Evolutionary conservation across 176 grass and related monocot genomes (phyloP), one percentile per base, ranked within the genome.

Genomic region (Coix lacrymajobi): DNA sequence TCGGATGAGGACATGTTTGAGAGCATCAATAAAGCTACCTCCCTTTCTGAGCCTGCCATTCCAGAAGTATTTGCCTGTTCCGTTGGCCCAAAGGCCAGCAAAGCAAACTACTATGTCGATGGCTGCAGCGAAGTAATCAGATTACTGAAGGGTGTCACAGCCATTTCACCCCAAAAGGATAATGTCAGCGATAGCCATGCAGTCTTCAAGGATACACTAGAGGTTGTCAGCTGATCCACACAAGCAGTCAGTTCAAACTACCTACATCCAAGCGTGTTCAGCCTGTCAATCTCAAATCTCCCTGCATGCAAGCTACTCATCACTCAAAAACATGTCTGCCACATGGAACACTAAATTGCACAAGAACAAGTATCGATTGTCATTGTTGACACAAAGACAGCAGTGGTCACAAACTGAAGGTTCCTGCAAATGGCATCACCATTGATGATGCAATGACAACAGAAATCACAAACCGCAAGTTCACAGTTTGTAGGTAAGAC

Each of bases 1-100:
- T 97, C 94, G 0, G 94, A 97, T 12, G 94, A 97, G 82, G 91
- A 97, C 49, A 97, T 97, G 94, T 97, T 97, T 69, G 88, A 96
- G 74, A 91, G 79, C 83, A 89, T 91, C 70, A 89, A 85, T 39
- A 83, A 57, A 52, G 73, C 90, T 11, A 30, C 77, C 5, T 85
- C 90, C 16, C 65, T 71, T 64, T 52, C 19, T 31, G 45, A 64
- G 29, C 74, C 88, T 2, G 63, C n/a, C 2, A 71, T 62, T 45
- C 81, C 88, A 2, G 86, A 97, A 73, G 78, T 93, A 19, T 97
- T 97, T 31, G 91, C 91, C 49, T 97, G 94, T 67, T 86, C 94
- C 0, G 94, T 97, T 45, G 94, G 94, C 24, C 91, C 85, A 9
- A 93, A 97, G 71, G 90, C 94, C 2, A 97, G 91, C 86, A 97